Evolutionary conservation across 148 eudicot species (phyloP).

Genomic region (Vaccinium darrowii): DNA sequence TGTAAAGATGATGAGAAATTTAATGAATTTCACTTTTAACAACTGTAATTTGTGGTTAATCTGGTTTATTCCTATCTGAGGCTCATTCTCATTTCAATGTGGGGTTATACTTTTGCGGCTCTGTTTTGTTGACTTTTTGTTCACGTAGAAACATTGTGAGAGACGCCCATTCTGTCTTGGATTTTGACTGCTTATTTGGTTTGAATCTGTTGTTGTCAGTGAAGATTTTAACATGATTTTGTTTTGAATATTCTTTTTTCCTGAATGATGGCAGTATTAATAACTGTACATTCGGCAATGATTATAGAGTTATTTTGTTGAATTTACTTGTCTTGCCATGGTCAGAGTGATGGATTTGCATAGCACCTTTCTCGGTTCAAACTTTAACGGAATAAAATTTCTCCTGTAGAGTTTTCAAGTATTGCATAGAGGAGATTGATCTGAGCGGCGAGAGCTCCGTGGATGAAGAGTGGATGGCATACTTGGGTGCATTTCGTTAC

Average conservation of each 20-base stretch:
- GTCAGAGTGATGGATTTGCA: background rate
- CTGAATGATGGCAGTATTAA: background rate
- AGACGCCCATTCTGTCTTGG: background rate
- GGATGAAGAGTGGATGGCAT: conserved; percentile 95
- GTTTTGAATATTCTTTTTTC: background rate
- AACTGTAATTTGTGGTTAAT: background rate
- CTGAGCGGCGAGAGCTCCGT: conserved; percentile 69
- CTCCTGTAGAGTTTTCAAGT: conserved; percentile 59
- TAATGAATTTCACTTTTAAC: too few relatives aligned
- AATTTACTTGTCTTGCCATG: background rate
- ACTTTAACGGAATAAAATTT: background rate
- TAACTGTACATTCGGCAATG: background rate
- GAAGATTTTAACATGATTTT: background rate
- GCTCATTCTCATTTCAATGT: background rate
- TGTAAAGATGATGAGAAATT: too few relatives aligned
- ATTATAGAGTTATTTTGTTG: background rate
- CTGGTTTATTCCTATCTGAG: background rate
- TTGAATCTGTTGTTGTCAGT: background rate
- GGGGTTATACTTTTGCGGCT: background rate
- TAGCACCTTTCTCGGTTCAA: background rate
- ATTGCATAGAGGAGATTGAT: conserved; percentile 65
- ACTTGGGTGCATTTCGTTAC: conserved; percentile 69
- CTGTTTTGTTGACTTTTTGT: background rate
- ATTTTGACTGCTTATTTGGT: background rate
- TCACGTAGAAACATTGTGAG: background rate